Evolutionary conservation across 2,329 filamentous ascomycete species (phyloP), one percentile per base, ranked within the genome.

Genomic region (Sphaerulina musiva): DNA sequence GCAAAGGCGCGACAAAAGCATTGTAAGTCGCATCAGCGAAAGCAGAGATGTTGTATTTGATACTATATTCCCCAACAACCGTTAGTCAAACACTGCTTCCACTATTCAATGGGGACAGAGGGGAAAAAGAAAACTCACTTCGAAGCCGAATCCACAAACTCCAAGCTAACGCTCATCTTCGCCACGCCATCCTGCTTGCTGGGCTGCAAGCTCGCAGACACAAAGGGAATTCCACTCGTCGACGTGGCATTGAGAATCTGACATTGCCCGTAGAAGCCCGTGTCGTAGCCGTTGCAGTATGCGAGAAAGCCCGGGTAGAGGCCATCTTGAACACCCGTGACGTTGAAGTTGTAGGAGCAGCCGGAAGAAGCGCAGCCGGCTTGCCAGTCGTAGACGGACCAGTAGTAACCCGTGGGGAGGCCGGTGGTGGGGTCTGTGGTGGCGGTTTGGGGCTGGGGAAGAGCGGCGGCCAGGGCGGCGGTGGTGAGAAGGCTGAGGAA

Each of bases 341-440:
- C 45, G 48, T 58, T 58, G 55, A 58, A 58, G 48, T 55, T 36
- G 55, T 58, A 58, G 32, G 2, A 42, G 48, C 55, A 55, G 38
- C 55, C 55, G 14, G 36, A 11, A 26, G 39, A 31, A 12, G 44
- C 39, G 23, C 55, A 58, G 50, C 48, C 14, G 14, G 14, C 14
- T 17, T 17, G 14, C 14, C 14, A 17, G 14, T 17, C 14, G 14
- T 17, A 17, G 14, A 17, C 14, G 14, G 14, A 17, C 14, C 14
- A 17, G 14, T 17, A 17, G 14, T 17, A 17, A 17, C 14, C 14
- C 14, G 14, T 17, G 14, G 14, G 14, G 14, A 17, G 14, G 14
- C 14, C 14, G 14, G 14, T 17, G 14, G 14, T 17, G 14, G 14
- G 14, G 14, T 17, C 14, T 17, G 14, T 17, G 14, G 14, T 17